Evolutionary conservation across 805 yeast species (phyloP).

Genomic region (Cyberlindnera suaveolens): DNA sequence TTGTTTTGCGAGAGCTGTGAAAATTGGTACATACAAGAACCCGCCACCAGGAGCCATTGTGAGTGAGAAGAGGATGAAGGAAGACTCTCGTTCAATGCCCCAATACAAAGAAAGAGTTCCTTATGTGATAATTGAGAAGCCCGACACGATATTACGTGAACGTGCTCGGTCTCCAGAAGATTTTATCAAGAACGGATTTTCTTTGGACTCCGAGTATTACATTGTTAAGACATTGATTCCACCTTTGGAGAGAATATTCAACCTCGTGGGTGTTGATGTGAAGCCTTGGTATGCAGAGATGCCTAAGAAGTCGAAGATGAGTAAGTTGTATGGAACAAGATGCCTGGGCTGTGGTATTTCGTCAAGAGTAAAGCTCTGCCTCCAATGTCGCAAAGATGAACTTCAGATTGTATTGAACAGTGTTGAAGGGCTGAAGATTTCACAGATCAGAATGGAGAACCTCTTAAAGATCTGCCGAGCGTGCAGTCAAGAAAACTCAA

Average conservation of each 20-base stretch:
- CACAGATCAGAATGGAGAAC: conserved; percentile 25
- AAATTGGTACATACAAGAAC: conserved; percentile 75
- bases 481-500: conserved; percentile 29
- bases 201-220: conserved; percentile 78
- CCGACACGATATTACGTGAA: conserved; percentile 58
- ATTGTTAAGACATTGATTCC: conserved; percentile 81
- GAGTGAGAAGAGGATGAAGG: conserved; percentile 52
- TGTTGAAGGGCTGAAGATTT: conserved; percentile 20
- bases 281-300: conserved; percentile 68
- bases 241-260: conserved; percentile 81
- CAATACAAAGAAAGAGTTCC: conserved; percentile 88
- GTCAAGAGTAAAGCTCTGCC: conserved; percentile 26
- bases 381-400: conserved; percentile 29
- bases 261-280: conserved; percentile 76
- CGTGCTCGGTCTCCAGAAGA: conserved; percentile 77
- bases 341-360: conserved; percentile 18
- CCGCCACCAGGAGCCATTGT: conserved; percentile 92
- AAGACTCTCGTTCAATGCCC: conserved; percentile 72
- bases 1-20: conserved; percentile 87
- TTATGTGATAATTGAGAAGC: conserved; percentile 67
- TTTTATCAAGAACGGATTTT: conserved; percentile 40
- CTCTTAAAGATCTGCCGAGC: conserved; percentile 30
- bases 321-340: conserved; percentile 26
- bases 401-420: conserved; percentile 29
- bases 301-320: conserved; percentile 36